These are phyloP conservation scores for Antitrichia curtipendula DNA, from an alignment of 225 moss, liverwort and hornwort species.

Conservation along the genomic window DNA sequence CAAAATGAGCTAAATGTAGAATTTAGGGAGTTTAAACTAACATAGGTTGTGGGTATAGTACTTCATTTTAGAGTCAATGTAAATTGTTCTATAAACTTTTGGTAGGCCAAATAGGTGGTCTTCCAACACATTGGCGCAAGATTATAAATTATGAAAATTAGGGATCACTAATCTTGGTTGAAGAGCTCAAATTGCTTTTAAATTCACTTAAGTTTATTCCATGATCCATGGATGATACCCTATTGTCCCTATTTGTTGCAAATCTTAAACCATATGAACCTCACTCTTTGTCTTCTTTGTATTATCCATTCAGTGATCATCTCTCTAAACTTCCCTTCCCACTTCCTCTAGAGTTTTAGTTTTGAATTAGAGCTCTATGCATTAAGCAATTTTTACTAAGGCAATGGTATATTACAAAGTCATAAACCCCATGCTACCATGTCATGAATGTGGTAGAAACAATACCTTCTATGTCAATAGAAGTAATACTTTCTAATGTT, in stretches of 20 bases:
- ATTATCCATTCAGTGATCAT: not conserved
- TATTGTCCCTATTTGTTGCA: not conserved
- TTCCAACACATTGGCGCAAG: fast-evolving
- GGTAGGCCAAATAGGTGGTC: not conserved
- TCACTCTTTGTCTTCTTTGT: too few species aligned
- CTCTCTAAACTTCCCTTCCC: not conserved
- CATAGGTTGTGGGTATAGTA: not conserved
- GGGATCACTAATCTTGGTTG: not conserved
- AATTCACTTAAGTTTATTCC: fast-evolving
- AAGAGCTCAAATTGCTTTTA: not conserved
- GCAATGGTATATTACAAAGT: not conserved
- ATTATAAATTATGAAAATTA: not conserved
- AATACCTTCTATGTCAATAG: not conserved
- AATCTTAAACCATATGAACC: not conserved
- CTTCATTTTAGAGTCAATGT: not conserved
- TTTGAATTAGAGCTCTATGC: fast-evolving
- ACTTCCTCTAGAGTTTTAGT: not conserved
- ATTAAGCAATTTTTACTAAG: not conserved
- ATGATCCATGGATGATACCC: fast-evolving
- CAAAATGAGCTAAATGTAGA: not conserved
- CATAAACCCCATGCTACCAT: not conserved
- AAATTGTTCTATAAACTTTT: not conserved
- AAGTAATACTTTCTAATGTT: not conserved
- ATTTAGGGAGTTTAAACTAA: too few species aligned
- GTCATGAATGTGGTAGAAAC: not conserved